phyloP scores from a whole-genome alignment of 1,284 basidiomycete species.

The Cronartium quercuum region DNA sequence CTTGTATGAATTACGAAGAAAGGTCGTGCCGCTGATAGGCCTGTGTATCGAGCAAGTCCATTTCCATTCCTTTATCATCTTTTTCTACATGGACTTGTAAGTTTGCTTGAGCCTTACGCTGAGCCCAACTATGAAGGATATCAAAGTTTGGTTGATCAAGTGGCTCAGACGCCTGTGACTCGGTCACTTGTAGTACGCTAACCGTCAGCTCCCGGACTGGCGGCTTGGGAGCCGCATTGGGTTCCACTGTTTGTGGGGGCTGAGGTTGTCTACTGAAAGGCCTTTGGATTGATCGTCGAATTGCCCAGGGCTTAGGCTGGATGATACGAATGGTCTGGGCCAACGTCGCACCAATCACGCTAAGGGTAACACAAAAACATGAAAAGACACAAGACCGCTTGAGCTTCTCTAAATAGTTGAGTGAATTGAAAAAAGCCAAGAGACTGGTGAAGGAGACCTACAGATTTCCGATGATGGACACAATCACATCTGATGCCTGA shows the following conservation, averaged over 20 bases:
- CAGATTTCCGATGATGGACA: slow-evolving; percentile 35
- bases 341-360: slow-evolving; percentile 18
- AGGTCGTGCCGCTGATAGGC: background rate
- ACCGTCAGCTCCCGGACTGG: slow-evolving; percentile 27
- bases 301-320: slow-evolving; percentile 14
- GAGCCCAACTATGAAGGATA: slow-evolving; percentile 20
- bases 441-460: background rate
- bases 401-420: too few species aligned
- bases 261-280: background rate
- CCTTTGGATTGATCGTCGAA: slow-evolving; percentile 3
- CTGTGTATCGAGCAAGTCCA: background rate
- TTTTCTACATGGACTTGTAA: background rate
- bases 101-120: slow-evolving; percentile 8
- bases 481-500: slow-evolving; percentile 31
- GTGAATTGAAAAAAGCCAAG: too few species aligned
- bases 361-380: background rate
- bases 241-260: background rate
- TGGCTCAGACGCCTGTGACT: slow-evolving; percentile 30
- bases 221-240: background rate
- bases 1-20: too few species aligned
- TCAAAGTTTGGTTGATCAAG: slow-evolving; percentile 35
- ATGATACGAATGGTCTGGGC: slow-evolving; percentile 31
- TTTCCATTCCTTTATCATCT: background rate
- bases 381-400: too few species aligned
- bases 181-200: slow-evolving; percentile 26